phyloP scores from a whole-genome alignment of 2,329 filamentous ascomycete species.

The Colletotrichum sidae region DNA sequence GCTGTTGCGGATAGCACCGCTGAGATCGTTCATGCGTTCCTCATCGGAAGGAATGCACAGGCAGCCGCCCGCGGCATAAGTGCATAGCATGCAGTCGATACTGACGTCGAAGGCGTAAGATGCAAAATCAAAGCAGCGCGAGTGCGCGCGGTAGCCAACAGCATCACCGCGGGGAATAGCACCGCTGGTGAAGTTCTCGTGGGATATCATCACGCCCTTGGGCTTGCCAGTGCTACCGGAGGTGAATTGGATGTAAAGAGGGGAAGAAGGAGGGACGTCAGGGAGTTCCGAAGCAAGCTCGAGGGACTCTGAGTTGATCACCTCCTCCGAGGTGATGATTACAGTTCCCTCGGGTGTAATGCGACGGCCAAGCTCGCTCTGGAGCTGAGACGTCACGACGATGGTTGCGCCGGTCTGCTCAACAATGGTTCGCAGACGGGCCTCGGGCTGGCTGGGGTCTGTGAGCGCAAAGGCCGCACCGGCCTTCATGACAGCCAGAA shows the following conservation, averaged over 20 bases:
- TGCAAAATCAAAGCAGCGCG: conserved; percentile 60
- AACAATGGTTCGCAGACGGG: conserved; percentile 57
- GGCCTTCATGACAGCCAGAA: conserved; percentile 61
- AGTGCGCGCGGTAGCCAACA: conserved; percentile 55
- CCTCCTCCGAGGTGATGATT: conserved; percentile 46
- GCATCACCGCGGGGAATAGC: conserved; percentile 55
- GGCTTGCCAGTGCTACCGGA: conserved; percentile 74
- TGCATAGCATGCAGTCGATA: conserved; percentile 66
- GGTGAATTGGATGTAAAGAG: conserved; percentile 71
- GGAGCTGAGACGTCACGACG: conserved; percentile 54
- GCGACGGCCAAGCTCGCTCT: conserved; percentile 50
- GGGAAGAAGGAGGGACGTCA: conserved; percentile 53
- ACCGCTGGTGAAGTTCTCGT: conserved; percentile 59
- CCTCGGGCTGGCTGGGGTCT: conserved; percentile 59
- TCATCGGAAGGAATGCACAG: conserved; percentile 67
- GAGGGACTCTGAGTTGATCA: conserved; percentile 22
- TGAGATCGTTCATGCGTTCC: conserved; percentile 63
- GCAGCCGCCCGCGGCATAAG: conserved; percentile 61
- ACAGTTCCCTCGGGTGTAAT: conserved; percentile 50
- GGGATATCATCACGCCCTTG: conserved; percentile 69
- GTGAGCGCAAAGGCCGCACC: conserved; percentile 60
- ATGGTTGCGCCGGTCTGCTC: conserved; percentile 54
- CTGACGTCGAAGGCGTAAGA: conserved; percentile 68
- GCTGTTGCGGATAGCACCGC: conserved; percentile 56
- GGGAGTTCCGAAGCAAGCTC: conserved; percentile 43